Conservation (phyloP, 306 rosid genomes). For the Vigna angularis region DNA sequence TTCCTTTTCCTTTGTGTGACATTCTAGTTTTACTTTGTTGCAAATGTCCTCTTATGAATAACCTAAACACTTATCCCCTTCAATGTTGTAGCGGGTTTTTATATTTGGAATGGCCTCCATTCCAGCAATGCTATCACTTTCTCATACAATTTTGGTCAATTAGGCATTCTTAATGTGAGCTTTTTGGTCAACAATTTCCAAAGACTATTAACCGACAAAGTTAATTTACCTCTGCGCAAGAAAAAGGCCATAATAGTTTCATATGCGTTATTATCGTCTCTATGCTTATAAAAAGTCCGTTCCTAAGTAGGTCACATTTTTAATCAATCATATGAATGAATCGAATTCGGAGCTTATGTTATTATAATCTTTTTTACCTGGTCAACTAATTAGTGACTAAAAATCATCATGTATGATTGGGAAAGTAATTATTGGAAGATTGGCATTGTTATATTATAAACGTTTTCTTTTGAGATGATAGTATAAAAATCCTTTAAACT, state of each 20-base stretch:
- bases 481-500: neutral
- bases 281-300: neutral
- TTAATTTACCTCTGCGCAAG: neutral
- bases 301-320: neutral
- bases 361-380: no score
- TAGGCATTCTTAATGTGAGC: no score
- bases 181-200: neutral
- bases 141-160: neutral
- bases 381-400: no score
- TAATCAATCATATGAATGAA: no score
- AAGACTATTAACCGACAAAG: neutral
- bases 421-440: no score
- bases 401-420: no score
- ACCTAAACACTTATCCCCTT: no score
- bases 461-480: neutral
- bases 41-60: neutral
- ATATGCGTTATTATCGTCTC: neutral
- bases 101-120: conserved; percentile 50
- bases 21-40: conserved; percentile 49
- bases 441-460: neutral
- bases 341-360: no score
- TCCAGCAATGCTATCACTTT: conserved; percentile 27
- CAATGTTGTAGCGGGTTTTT: conserved; percentile 22
- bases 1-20: conserved; percentile 26
- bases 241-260: no score